Conservation (phyloP, 2,329 filamentous ascomycete species). For the Trichophyton mentagrophytes region DNA sequence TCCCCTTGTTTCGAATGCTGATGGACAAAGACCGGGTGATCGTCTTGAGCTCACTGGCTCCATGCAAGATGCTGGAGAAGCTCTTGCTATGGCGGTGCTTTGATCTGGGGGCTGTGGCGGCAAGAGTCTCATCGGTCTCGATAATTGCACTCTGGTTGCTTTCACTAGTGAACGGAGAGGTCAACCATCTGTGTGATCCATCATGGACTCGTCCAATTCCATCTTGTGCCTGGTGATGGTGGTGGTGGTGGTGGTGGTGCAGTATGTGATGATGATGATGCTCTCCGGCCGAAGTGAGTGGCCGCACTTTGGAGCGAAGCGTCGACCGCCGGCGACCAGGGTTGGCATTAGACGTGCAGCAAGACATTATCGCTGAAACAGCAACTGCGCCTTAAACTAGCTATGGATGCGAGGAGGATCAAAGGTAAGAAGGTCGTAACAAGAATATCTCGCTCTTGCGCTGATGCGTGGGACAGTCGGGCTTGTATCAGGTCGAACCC, state of each 20-base stretch:
- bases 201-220: constrained; percentile 7
- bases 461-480: background rate
- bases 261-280: background rate
- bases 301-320: constrained; percentile 26
- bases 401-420: too few relatives aligned
- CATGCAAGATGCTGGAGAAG: constrained; percentile 31
- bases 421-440: too few relatives aligned
- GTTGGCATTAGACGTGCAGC: background rate
- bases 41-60: constrained; percentile 30
- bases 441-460: too few relatives aligned
- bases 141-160: background rate
- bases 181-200: constrained; percentile 8
- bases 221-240: background rate
- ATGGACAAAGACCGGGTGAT: constrained; percentile 31
- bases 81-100: constrained; percentile 23
- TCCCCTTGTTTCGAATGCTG: constrained; percentile 25
- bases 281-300: constrained; percentile 23
- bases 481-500: background rate
- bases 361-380: background rate
- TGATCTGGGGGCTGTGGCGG: background rate
- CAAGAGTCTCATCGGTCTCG: background rate
- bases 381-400: background rate
- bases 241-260: background rate
- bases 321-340: constrained; percentile 22
- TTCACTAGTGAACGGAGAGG: constrained; percentile 10